Percentiles rank a stretch among this genome's conserved stretches.
These are phyloP conservation scores for Trichosporon coremiiforme DNA, from an alignment of 1,284 basidiomycete species.

Conservation along the genomic window DNA sequence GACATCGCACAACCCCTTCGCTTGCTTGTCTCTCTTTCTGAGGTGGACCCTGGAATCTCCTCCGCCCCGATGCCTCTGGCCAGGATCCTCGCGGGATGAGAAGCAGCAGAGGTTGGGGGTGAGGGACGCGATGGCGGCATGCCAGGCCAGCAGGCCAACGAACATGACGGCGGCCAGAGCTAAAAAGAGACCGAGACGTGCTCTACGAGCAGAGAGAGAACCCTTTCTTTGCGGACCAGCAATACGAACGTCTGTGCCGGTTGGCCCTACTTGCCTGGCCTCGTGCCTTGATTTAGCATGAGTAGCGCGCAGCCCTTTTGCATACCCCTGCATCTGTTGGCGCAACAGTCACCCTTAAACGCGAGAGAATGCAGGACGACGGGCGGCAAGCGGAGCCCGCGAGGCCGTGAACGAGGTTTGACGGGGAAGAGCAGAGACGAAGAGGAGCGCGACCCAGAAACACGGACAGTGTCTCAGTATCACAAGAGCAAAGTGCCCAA, in stretches of 20 bases:
- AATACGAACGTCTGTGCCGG: conserved; percentile 6
- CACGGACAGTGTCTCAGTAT: not conserved
- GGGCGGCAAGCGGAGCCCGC: not conserved
- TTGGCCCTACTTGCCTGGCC: conserved; percentile 5
- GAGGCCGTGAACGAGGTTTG: not conserved
- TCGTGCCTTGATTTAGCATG: not conserved
- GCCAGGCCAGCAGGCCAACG: not conserved
- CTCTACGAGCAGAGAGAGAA: not conserved
- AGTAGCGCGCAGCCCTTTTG: not conserved
- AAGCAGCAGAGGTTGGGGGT: not conserved
- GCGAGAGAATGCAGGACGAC: not conserved
- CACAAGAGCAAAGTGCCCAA: not conserved
- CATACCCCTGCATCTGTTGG: not conserved
- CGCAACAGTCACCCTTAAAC: conserved; percentile 8
- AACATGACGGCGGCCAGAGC: conserved; percentile 4
- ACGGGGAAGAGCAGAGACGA: not conserved
- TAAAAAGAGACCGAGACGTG: conserved; percentile 9
- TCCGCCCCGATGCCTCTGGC: not conserved
- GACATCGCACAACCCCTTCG: conserved; percentile 11
- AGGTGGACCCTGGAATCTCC: not conserved
- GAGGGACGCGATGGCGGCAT: not conserved
- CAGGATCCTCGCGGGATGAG: not conserved
- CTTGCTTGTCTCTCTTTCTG: not conserved
- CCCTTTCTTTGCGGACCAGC: conserved; percentile 4
- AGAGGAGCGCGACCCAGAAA: not conserved